Percentiles rank a stretch among this genome's conserved stretches.
Evolutionary conservation across 1,139 yeast species (phyloP).

Genomic region (Wickerhamiella pararugosa): DNA sequence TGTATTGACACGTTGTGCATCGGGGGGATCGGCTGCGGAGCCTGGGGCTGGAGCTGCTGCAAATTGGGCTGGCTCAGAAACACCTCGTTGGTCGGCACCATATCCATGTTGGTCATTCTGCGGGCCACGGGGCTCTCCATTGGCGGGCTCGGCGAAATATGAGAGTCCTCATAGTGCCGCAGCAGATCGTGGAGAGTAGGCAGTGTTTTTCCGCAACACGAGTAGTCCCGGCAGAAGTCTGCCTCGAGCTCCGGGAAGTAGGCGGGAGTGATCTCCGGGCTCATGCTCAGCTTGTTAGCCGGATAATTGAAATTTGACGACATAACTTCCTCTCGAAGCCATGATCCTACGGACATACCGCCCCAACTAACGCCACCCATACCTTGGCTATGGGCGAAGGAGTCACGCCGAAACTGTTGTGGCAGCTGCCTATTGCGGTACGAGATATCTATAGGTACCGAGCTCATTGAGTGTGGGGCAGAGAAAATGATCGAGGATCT

Average conservation of each 20-base stretch:
- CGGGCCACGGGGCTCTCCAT: slow-evolving; percentile 34
- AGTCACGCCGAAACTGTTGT: slow-evolving; percentile 49
- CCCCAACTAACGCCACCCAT: slow-evolving; percentile 99
- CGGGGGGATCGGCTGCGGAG: slow-evolving; percentile 8
- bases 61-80: slow-evolving; percentile 30
- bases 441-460: slow-evolving; percentile 30
- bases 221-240: slow-evolving; percentile 88
- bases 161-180: slow-evolving; percentile 93
- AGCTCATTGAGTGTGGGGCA: slow-evolving; percentile 15
- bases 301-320: slow-evolving; percentile 17
- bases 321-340: slow-evolving; percentile 74
- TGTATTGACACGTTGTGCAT: background rate
- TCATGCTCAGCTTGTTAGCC: slow-evolving; percentile 19
- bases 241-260: slow-evolving; percentile 88
- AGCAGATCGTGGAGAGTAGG: slow-evolving; percentile 88
- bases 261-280: slow-evolving; percentile 51
- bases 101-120: slow-evolving; percentile 35
- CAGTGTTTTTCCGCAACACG: slow-evolving; percentile 84
- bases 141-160: slow-evolving; percentile 53
- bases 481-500: background rate
- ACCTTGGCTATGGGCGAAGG: slow-evolving; percentile 91
- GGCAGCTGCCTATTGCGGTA: slow-evolving; percentile 23
- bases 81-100: slow-evolving; percentile 81
- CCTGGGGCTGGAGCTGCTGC: slow-evolving; percentile 9
- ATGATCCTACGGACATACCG: slow-evolving; percentile 81